Conservation (phyloP, 2,329 filamentous ascomycete genomes). For the Colletotrichum acutatum region DNA sequence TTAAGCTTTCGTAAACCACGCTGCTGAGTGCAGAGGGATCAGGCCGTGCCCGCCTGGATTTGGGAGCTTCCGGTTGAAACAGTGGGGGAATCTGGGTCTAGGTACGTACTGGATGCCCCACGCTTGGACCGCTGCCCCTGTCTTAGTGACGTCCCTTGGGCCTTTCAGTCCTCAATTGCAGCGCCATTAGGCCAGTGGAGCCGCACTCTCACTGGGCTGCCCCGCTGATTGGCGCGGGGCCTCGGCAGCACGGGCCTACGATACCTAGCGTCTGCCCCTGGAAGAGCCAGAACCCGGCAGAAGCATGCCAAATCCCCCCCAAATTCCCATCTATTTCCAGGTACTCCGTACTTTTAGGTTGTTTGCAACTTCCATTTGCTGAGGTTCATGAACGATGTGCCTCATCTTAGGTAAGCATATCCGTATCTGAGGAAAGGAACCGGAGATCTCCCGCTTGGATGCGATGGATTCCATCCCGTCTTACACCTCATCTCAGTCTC, state of each 20-base stretch:
- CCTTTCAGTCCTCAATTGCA: background rate
- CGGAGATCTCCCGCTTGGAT: background rate
- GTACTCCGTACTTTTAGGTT: too few species aligned
- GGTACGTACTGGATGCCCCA: background rate
- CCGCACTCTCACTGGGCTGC: background rate
- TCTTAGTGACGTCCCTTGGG: slow-evolving; percentile 22
- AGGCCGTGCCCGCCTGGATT: background rate
- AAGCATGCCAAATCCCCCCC: background rate
- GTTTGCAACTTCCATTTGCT: too few species aligned
- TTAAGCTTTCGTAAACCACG: slow-evolving; percentile 13
- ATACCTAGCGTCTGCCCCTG: background rate
- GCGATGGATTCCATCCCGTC: background rate
- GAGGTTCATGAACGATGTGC: background rate
- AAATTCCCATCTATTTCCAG: too few species aligned
- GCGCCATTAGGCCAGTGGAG: background rate
- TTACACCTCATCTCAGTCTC: background rate
- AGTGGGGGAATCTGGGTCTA: background rate
- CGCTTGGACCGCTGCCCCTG: slow-evolving; percentile 23
- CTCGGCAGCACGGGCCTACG: slow-evolving; percentile 34
- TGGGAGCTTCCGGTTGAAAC: slow-evolving; percentile 23
- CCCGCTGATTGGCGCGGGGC: slow-evolving; percentile 31
- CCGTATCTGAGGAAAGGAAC: background rate
- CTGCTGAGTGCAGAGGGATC: background rate
- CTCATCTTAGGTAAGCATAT: background rate
- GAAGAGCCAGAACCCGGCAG: background rate